Base-by-base conservation (phyloP, 768 basidiomycete species). In the Phylloporus sp. region DNA sequence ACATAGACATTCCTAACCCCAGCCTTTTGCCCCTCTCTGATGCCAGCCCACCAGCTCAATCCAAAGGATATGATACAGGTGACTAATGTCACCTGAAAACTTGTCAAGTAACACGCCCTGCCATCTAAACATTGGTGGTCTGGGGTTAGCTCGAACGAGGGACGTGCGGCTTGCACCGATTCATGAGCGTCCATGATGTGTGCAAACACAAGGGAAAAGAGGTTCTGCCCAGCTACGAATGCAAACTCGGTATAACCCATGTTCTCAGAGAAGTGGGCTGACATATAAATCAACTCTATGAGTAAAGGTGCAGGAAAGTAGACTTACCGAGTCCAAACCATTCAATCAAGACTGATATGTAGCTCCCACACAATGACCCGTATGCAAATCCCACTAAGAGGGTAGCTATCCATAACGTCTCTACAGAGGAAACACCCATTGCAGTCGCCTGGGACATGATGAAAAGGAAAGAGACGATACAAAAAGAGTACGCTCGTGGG, bases 261-360 rank as follows among this genome's bases (percentile, higher is more conserved):
- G 68, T 94, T 94, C 71, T 93, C 86, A 1, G 84, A 85, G 59
- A 88, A 87, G 63, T 86, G 86, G 13, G 74, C 83, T 85, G 56
- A 16, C 18, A 11, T 5, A 23, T 6, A 29, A 45, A 29, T 34
- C n/a, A n/a, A 16, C 8, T 0, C n/a, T 2, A 20, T 9, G n/a
- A n/a, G n/a, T n/a, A n/a, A n/a, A n/a, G n/a, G 39, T 24, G 24
- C 11, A 12, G 12, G 47, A 28, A 42, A n/a, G 13, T 24, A 11
- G 2, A 81, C 87, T 63, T 59, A 89, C 88, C 73, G 61, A 95
- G 74, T 6, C 92, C 92, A 58, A 93, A 95, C 89, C 89, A 93
- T 59, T 95, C 93, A 23, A 94, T 76, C 45, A 81, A 76, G 27
- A 95, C 75, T 18, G 85, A 82, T 0, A 89, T 88, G 61, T 80